These are phyloP conservation scores for Pestalotiopsis sp. DNA, from an alignment of 2,329 filamentous ascomycete species.

Conservation along the genomic window DNA sequence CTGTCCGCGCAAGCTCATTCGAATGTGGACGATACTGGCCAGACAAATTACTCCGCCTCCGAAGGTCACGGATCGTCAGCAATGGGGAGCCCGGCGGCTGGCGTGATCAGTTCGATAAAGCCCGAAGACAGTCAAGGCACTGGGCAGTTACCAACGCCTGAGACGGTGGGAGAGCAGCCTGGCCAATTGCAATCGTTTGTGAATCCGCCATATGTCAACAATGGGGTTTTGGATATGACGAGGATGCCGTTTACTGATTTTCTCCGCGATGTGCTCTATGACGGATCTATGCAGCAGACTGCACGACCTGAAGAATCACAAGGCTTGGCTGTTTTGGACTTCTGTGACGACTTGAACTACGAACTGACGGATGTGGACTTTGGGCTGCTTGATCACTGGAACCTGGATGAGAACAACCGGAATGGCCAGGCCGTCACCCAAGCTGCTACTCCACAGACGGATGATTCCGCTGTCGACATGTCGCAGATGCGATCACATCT, in stretches of 20 bases:
- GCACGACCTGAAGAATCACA: conserved; percentile 39
- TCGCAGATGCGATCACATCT: conserved; percentile 48
- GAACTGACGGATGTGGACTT: conserved; percentile 56
- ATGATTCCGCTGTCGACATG: conserved; percentile 42
- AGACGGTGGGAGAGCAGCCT: conserved; percentile 30
- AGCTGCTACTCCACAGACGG: conserved; percentile 29
- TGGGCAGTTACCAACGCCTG: conserved; percentile 36
- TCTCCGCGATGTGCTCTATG: conserved; percentile 51
- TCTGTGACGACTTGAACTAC: conserved; percentile 50
- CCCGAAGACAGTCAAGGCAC: conserved; percentile 27
- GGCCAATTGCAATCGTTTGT: conserved; percentile 13
- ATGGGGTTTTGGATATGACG: conserved; percentile 28
- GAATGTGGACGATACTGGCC: not conserved
- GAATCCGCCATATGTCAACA: conserved; percentile 16
- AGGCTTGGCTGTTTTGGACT: conserved; percentile 48
- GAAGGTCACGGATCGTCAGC: conserved; percentile 19
- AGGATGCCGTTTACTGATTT: conserved; percentile 51
- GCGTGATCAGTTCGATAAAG: conserved; percentile 26
- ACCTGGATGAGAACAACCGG: conserved; percentile 36
- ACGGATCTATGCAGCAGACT: conserved; percentile 38
- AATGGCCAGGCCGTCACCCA: conserved; percentile 26
- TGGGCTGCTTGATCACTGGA: conserved; percentile 51
- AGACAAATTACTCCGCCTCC: conserved; percentile 15
- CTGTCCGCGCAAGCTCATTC: conserved; percentile 38
- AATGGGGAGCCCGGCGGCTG: conserved; percentile 27